Base-by-base conservation (phyloP, 345 rosid species). In the Corchorus olitorius region DNA sequence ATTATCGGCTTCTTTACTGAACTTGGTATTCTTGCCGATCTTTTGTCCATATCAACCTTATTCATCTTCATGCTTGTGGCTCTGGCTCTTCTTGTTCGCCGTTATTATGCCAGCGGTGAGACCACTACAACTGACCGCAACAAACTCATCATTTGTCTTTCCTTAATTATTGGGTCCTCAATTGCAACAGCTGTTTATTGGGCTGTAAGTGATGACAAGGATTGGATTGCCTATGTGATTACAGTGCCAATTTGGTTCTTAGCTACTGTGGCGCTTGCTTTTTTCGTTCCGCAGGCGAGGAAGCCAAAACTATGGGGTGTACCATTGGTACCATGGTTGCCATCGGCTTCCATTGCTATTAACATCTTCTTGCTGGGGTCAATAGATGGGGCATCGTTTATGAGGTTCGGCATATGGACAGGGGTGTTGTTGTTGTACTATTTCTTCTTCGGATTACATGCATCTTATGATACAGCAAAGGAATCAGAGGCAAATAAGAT, bases 251-350 rank as follows among this genome's bases (percentile, higher is more conserved):
- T 88, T 53, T 93, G 98, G 95, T 69, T 92, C 45, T 46, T 90
- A 48, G 80, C 82, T 2, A 93, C 94, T 0, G 7, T 77, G 20
- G 85, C 67, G 3, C 77, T 93, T 62, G 45, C 35, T 17, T 13
- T 89, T 54, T 74, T 87, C 58, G 89, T 94, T 6, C 94, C 94
- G 3, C 89, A 88, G 4, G 92, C 93, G n/a, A 88, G 91, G 75
- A 73, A 81, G 1, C 97, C 98, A 1, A 90, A 83, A 39, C 48
- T 88, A 6, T 94, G 98, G 98, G 98, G 98, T 2, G 97, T 88
- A 52, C 98, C 98, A 0, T 75, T 93, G 61, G 97, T 94, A 4
- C 98, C 98, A 6, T 93, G 95, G 95, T 17, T 94, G 55, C 98
- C 98, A 7, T 93, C 97, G 3, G 79, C 82, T 13, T 94, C 98